Conservation (phyloP, 1,284 basidiomycete genomes). For the Cryptococcus sp. region DNA sequence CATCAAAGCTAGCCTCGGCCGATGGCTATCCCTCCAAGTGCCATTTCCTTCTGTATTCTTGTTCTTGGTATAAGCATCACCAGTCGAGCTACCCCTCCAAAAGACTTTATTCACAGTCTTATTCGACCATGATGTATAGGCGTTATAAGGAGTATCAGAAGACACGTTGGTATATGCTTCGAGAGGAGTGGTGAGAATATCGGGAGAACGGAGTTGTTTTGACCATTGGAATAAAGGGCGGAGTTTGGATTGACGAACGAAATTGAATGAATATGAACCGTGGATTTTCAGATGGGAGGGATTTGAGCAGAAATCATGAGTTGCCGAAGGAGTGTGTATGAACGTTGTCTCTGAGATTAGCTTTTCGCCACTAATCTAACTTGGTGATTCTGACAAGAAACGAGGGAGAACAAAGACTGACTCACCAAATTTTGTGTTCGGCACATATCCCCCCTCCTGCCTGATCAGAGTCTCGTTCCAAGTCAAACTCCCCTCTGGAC, state of each 20-base stretch:
- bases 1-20: conserved; percentile 41
- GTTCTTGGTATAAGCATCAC: conserved; percentile 38
- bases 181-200: conserved; percentile 43
- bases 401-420: neutral
- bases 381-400: neutral
- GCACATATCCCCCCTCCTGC: conserved; percentile 7
- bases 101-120: conserved; percentile 47
- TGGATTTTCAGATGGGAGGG: conserved; percentile 31
- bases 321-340: conserved; percentile 31
- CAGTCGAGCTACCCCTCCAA: conserved; percentile 49
- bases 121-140: conserved; percentile 39
- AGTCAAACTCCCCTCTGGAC: conserved; percentile 20
- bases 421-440: neutral
- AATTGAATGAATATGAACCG: conserved; percentile 39
- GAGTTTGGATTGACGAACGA: conserved; percentile 31
- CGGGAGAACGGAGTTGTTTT: conserved; percentile 35
- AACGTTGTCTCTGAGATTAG: conserved; percentile 40
- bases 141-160: conserved; percentile 10
- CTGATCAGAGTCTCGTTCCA: conserved; percentile 12
- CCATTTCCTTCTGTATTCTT: conserved; percentile 15
- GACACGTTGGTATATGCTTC: conserved; percentile 42
- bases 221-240: conserved; percentile 47
- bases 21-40: conserved; percentile 44
- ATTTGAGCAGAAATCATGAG: conserved; percentile 37
- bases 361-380: no score